Base-by-base conservation (phyloP, 805 yeast genomes). In the Kluyveromyces dobzhanskii region DNA sequence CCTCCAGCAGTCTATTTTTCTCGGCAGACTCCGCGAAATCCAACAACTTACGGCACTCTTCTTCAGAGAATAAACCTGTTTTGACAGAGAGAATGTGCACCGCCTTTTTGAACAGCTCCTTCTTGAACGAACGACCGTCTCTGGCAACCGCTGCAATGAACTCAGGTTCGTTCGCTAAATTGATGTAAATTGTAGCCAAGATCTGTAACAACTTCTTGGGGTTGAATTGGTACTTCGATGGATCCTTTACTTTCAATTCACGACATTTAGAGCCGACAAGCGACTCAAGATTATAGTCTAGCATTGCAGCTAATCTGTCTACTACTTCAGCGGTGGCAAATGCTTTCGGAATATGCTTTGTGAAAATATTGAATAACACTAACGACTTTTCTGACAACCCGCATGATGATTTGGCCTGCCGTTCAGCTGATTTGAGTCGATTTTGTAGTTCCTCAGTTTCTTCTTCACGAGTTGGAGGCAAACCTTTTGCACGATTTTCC, bases 211-310 rank as follows among this genome's bases (percentile, higher is more conserved):
- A 67, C 32, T 70, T 71, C 44, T 77, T 77, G 4, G 98, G 96
- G 50, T 85, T 76, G 59, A 92, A 92, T 23, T 76, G 74, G 56
- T 87, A 88, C 48, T 78, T 75, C 46, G 80, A 85, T 0, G 97
- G 97, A 45, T 81, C 72, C 43, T 73, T 71, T 21, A 92, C 98
- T 54, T 85, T 86, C 50, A 92, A 72, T 37, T 83, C 87, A 8
- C 88, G 75, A 64, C 95, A 88, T 55, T 83, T 82, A 12, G 97
- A 97, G 0, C 99, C 99, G 18, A 87, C 97, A 61, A 92, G 68
- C n/a, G 90, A 86, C 36, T 78, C 83, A 44, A 92, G 66, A 57
- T 92, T 92, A 62, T 88, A 90, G 64, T 92, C 83, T 57, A 92
- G 68, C 99, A 92, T 92, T 33, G 95, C 87, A 0, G 98, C 95